phyloP scores from a whole-genome alignment of 805 yeast genomes.

The Yamadazyma phyllophila region DNA sequence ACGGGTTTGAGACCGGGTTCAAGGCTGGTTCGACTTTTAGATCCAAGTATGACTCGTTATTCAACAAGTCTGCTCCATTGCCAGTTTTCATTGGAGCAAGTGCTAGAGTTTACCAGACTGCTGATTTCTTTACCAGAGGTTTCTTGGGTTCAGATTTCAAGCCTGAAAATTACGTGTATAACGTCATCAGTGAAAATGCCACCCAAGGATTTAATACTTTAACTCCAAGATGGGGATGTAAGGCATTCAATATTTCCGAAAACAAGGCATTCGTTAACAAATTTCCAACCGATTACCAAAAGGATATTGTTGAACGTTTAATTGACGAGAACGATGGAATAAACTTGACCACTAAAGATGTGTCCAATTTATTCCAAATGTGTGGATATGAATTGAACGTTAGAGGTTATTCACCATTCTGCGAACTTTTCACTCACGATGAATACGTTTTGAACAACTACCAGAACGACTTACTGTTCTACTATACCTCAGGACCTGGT shows the following conservation, averaged over 20 bases:
- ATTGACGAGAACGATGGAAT: slow-evolving; percentile 53
- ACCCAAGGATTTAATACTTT: slow-evolving; percentile 57
- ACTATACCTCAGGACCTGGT: slow-evolving; percentile 65
- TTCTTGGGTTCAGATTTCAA: slow-evolving; percentile 49
- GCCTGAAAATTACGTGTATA: slow-evolving; percentile 23
- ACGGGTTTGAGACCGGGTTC: slow-evolving; percentile 51
- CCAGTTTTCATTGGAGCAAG: slow-evolving; percentile 57
- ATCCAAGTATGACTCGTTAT: slow-evolving; percentile 48
- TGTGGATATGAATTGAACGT: slow-evolving; percentile 79
- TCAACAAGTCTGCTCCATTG: slow-evolving; percentile 30
- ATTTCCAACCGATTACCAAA: slow-evolving; percentile 45
- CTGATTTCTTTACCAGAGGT: slow-evolving; percentile 57
- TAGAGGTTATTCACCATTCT: slow-evolving; percentile 63
- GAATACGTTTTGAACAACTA: slow-evolving; percentile 67
- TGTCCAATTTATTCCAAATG: slow-evolving; percentile 50
- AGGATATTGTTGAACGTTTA: slow-evolving; percentile 56
- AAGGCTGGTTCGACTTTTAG: slow-evolving; percentile 50
- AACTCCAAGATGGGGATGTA: slow-evolving; percentile 51
- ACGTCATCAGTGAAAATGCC: slow-evolving; percentile 47
- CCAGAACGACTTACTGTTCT: slow-evolving; percentile 54
- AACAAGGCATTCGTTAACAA: slow-evolving; percentile 21
- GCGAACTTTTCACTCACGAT: slow-evolving; percentile 64
- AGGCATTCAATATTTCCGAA: slow-evolving; percentile 29
- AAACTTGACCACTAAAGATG: slow-evolving; percentile 52
- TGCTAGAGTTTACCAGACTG: slow-evolving; percentile 54